These are phyloP conservation scores for Cicer chorassanicum DNA, from an alignment of 306 rosid species.

Conservation along the genomic window DNA sequence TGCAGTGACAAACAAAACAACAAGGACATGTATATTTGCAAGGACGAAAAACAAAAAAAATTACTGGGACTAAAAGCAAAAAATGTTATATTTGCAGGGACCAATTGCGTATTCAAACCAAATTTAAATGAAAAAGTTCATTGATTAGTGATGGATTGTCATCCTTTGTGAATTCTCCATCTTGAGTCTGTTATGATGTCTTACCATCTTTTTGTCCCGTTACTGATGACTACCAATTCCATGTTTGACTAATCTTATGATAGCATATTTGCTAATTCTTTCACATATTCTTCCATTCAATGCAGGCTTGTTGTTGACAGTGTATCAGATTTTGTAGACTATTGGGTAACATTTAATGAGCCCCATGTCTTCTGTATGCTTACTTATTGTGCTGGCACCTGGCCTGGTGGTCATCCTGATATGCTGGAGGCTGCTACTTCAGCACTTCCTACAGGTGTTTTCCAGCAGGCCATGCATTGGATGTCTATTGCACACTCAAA, in stretches of 20 bases:
- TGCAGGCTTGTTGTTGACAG: constrained; percentile 85
- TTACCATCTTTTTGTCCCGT: constrained; percentile 24
- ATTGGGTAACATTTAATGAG: constrained; percentile 95
- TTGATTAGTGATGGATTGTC: no score
- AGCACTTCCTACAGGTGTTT: constrained; percentile 91
- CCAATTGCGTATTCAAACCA: no score
- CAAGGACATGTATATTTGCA: no score
- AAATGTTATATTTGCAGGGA: no score
- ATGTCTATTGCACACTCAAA: constrained; percentile 85
- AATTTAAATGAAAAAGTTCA: no score
- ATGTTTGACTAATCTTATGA: constrained; percentile 9
- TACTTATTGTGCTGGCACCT: constrained; percentile 93
- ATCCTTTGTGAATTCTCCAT: no score
- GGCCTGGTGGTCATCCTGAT: constrained; percentile 99
- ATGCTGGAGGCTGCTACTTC: constrained; percentile 92
- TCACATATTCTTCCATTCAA: constrained; percentile 38
- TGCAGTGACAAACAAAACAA: no score
- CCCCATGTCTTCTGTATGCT: constrained; percentile 92
- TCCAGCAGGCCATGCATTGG: constrained; percentile 98
- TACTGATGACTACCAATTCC: background rate
- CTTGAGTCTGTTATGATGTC: constrained; percentile 9
- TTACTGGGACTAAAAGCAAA: no score
- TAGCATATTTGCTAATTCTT: background rate
- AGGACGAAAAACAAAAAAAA: no score
- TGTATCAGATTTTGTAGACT: constrained; percentile 80